Evolutionary conservation across 176 grass and related monocot species (phyloP), one percentile per base, ranked within the genome.

Genomic region (barley (Hordeum vulgare)): DNA sequence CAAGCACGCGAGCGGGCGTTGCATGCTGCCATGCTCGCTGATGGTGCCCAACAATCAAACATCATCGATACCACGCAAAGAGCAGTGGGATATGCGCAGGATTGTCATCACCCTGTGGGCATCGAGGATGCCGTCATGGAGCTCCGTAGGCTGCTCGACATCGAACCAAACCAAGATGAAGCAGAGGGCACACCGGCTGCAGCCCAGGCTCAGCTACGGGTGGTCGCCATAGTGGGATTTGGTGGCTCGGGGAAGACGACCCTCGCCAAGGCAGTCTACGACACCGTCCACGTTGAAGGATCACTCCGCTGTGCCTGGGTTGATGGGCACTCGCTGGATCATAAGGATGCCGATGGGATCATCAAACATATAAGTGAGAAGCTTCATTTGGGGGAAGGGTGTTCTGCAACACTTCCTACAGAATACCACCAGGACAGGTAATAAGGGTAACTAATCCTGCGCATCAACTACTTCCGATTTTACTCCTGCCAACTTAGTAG

Each of bases 281-380:
- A 67, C 3, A 11, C 0, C 10, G 64, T 36, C 31, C 15, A 36
- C 0, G 15, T 4, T 28, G 17, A 66, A 20, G 62, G 27, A 65
- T 8, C 17, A 36, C 51, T 84, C 41, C 58, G 21, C 24, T 53
- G 71, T 45, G 81, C 58, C 34, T 83, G 81, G 81, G 81, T 83
- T 24, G 54, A 12, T 8, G 80, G 71, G 10, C 11, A 41, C 26
- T 47, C 18, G 7, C 39, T 60, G 18, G 26, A 83, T 21, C 18
- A 49, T 5, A 42, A 27, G 6, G 57, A 61, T 62, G 81, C 57
- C 7, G 7, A 14, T 0, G 40, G 57, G 39, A 62, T 83, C 8
- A 3, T 31, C 29, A 31, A 31, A 31, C 29, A 31, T 31, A 31
- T 31, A 31, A 31, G 29, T 2, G 29, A 31, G 29, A 31, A 31